A percentile compares a stretch with the other conserved stretches of the same genome.
phyloP scores from a whole-genome alignment of 768 basidiomycete species.

The Lentinula sp. region DNA sequence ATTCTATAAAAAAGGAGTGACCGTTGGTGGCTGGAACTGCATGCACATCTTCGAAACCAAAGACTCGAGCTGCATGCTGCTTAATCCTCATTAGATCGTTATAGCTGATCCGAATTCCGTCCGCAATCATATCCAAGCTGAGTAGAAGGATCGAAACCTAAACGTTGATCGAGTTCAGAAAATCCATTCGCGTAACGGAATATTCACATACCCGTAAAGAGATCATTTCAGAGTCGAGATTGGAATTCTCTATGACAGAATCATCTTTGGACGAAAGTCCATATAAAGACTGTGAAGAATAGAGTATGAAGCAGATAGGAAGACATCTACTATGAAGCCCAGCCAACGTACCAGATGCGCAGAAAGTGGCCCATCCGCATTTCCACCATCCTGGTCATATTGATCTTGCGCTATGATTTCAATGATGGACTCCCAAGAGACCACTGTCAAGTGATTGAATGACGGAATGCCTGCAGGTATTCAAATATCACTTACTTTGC shows the following conservation, averaged over 20 bases:
- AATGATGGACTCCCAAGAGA: conserved; percentile 59
- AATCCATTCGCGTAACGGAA: neutral
- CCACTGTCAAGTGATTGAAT: conserved; percentile 29
- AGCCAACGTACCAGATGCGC: conserved; percentile 32
- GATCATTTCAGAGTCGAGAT: conserved; percentile 40
- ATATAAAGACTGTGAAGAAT: conserved; percentile 33
- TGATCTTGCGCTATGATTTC: conserved; percentile 55
- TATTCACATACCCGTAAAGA: conserved; percentile 34
- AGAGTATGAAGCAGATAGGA: neutral
- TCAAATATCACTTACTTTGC: conserved; percentile 38
- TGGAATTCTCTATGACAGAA: conserved; percentile 8
- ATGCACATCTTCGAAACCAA: conserved; percentile 52
- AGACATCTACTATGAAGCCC: neutral
- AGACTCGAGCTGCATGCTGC: conserved; percentile 35
- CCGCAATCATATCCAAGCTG: conserved; percentile 60
- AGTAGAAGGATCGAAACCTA: conserved; percentile 55
- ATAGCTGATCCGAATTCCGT: conserved; percentile 50
- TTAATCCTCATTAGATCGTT: conserved; percentile 58
- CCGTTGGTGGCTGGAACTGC: conserved; percentile 39
- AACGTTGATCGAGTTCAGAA: neutral
- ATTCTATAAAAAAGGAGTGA: conserved; percentile 47
- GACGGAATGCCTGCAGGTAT: neutral
- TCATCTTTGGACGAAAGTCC: conserved; percentile 28
- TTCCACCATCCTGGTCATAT: conserved; percentile 29
- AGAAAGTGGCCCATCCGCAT: conserved; percentile 31